A percentile compares a stretch with the other conserved stretches of the same genome.
Conservation (phyloP, 2,329 filamentous ascomycete genomes). For the Trichoderma brevicompactum region DNA sequence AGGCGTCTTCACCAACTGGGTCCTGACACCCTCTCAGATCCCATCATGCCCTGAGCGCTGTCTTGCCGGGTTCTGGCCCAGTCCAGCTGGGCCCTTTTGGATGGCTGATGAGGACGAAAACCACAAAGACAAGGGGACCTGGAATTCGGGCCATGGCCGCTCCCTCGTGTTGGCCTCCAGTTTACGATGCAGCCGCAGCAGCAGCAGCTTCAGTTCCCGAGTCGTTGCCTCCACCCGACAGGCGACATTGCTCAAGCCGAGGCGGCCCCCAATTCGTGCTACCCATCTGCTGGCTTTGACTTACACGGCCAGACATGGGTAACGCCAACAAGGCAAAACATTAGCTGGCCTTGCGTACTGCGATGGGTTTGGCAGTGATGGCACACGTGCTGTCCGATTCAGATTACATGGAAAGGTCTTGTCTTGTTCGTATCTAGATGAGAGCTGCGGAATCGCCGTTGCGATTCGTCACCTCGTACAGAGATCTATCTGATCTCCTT, state of each 20-base stretch:
- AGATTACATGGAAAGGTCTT: not conserved
- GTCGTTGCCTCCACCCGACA: slow-evolving; percentile 11
- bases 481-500: slow-evolving; percentile 30
- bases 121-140: slow-evolving; percentile 7
- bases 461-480: slow-evolving; percentile 30
- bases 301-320: slow-evolving; percentile 18
- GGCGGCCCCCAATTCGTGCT: slow-evolving; percentile 26
- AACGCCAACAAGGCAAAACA: slow-evolving; percentile 29
- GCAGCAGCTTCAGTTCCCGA: not conserved
- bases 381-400: slow-evolving; percentile 10
- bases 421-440: slow-evolving; percentile 9
- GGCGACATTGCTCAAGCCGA: slow-evolving; percentile 17
- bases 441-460: slow-evolving; percentile 20
- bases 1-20: not conserved
- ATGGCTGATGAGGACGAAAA: not conserved
- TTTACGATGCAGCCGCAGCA: not conserved
- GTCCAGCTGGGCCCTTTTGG: not conserved
- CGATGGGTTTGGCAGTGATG: slow-evolving; percentile 9
- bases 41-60: not conserved
- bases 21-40: not conserved
- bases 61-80: not conserved
- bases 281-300: slow-evolving; percentile 13
- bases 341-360: slow-evolving; percentile 20
- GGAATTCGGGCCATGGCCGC: not conserved
- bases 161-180: not conserved